phyloP scores from a whole-genome alignment of 192 early-diverging fungal genomes.

The Coemansia sp. region DNA sequence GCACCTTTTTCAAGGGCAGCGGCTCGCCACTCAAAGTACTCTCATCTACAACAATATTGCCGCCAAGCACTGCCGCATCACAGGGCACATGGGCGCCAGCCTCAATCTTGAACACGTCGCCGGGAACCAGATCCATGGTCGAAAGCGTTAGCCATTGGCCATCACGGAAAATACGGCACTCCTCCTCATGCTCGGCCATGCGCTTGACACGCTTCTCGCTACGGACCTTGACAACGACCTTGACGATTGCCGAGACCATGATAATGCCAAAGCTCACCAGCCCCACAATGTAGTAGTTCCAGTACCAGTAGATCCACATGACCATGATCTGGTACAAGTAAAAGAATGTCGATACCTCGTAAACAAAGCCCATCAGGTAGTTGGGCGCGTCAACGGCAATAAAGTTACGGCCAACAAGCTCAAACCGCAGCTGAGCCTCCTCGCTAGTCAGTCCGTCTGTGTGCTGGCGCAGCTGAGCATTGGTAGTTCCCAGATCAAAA shows the following conservation, averaged over 20 bases:
- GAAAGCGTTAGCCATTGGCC: conserved; percentile 59
- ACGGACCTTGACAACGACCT: conserved; percentile 54
- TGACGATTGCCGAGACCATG: conserved; percentile 58
- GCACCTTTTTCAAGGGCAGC: conserved; percentile 73
- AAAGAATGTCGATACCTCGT: conserved; percentile 60
- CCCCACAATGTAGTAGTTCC: conserved; percentile 64
- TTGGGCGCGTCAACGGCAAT: conserved; percentile 56
- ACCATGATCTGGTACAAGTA: conserved; percentile 69
- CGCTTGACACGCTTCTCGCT: conserved; percentile 58
- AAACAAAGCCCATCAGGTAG: conserved; percentile 50
- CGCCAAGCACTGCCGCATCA: conserved; percentile 66
- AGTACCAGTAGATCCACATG: conserved; percentile 69
- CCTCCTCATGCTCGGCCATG: conserved; percentile 57
- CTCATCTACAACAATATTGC: conserved; percentile 74
- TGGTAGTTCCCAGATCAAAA: conserved; percentile 61
- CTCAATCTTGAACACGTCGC: conserved; percentile 59
- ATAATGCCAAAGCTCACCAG: conserved; percentile 59
- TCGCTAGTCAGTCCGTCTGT: conserved; percentile 51
- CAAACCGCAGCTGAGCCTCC: conserved; percentile 56
- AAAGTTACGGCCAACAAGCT: conserved; percentile 67
- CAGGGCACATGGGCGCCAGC: conserved; percentile 58
- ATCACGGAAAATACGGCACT: conserved; percentile 52
- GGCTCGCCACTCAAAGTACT: conserved; percentile 76
- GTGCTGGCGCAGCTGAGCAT: conserved; percentile 48
- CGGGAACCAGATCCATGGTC: conserved; percentile 63